Evolutionary conservation across 345 rosid genomes (phyloP).

Genomic region (sweet orange (Citrus sinensis)): DNA sequence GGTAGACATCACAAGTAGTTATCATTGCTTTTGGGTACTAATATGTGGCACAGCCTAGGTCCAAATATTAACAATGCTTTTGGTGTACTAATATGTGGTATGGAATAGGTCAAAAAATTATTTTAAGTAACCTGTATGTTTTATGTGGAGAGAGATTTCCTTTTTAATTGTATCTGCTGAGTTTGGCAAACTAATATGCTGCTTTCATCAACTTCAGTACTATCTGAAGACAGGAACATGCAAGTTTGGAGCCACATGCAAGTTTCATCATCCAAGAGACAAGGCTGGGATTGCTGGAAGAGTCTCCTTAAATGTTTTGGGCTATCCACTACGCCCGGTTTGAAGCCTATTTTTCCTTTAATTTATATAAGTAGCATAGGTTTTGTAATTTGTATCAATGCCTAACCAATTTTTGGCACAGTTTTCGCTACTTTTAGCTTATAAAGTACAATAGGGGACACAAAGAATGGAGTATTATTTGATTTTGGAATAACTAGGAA

Average conservation of each 20-base stretch:
- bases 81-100: background rate
- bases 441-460: background rate
- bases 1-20: background rate
- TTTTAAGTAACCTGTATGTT: background rate
- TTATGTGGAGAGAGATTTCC: background rate
- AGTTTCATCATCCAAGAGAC: conserved; percentile 96
- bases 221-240: conserved; percentile 98
- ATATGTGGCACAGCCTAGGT: background rate
- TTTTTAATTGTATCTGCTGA: background rate
- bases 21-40: background rate
- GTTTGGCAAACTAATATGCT: conserved; percentile 18
- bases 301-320: conserved; percentile 83
- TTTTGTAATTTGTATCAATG: background rate
- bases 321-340: conserved; percentile 94
- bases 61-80: background rate
- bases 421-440: background rate
- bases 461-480: background rate
- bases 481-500: background rate
- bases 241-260: conserved; percentile 99
- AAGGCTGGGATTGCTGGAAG: conserved; percentile 93
- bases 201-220: conserved; percentile 54
- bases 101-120: background rate
- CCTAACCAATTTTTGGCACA: background rate
- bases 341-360: conserved; percentile 21
- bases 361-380: background rate